These are phyloP conservation scores for Sporothrix brunneoviolacea DNA, from an alignment of 2,329 filamentous ascomycete species.

Conservation along the genomic window DNA sequence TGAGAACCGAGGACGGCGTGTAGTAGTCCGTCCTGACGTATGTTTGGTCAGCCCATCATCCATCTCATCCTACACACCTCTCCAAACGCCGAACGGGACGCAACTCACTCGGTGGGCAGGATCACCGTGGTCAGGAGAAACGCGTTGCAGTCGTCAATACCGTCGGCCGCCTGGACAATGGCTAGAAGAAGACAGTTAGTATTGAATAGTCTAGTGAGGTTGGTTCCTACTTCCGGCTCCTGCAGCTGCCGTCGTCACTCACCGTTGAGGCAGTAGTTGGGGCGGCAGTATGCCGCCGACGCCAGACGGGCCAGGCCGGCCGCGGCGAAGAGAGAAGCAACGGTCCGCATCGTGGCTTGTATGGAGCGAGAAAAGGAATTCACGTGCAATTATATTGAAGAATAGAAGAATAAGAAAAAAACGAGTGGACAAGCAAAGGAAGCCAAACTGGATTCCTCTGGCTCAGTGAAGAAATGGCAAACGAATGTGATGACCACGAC, in stretches of 20 bases:
- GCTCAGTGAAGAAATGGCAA: background rate
- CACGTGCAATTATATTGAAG: too few species aligned
- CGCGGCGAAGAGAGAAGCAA: background rate
- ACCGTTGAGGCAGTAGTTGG: background rate
- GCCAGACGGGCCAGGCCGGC: background rate
- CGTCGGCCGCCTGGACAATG: background rate
- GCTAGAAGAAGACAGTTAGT: background rate
- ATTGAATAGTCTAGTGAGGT: too few species aligned
- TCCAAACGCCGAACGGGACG: too few species aligned
- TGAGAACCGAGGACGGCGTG: background rate
- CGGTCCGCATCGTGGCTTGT: background rate
- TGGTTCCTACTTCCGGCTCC: too few species aligned
- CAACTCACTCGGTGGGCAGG: background rate
- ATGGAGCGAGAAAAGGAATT: background rate
- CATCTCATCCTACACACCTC: background rate
- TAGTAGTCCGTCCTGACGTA: background rate
- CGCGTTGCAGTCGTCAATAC: conserved; percentile 1
- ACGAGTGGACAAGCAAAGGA: background rate
- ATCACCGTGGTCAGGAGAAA: conserved; percentile 7
- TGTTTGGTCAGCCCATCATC: background rate
- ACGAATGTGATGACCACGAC: background rate
- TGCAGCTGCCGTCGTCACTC: background rate
- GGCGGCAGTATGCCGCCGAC: conserved; percentile 3
- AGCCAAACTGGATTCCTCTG: background rate
- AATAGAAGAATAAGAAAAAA: background rate